Base-by-base conservation (phyloP, 345 rosid genomes). In the Cardamine chenopodiifolia region DNA sequence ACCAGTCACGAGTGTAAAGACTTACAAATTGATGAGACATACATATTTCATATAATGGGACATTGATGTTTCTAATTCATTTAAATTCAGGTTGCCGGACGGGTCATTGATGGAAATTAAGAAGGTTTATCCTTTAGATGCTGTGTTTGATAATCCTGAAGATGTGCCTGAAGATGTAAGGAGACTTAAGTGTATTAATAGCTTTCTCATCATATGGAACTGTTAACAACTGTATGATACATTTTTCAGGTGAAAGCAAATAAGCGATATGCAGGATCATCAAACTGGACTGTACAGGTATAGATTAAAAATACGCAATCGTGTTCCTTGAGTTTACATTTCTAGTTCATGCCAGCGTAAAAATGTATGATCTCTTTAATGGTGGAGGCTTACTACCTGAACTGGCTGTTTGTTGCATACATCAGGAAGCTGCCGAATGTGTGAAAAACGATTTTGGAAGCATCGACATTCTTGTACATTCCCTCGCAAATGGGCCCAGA, bases 401-500 rank as follows among this genome's bases (percentile, higher is more conserved):
- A 29, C 49, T 57, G 14, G 28, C 20, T 4, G 39, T n/a, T 73
- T 59, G 67, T 44, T 61, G 57, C 62, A 66, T 57, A 42, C 47
- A 71, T 76, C 84, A 95, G 99, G 97, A 92, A 87, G 96, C 79
- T 78, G 93, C 90, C 8, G 97, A 92, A 82, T 87, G 90, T 62
- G 96, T 95, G 48, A 92, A 82, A 58, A 82, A 85, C 60, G 98
- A 92, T 85, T 95, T 90, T 49, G 92, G 96, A 57, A 92, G 86
- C 80, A 85, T 92, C 29, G 99, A 95, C 82, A 90, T 95, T 73
- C 98, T 95, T 50, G 91, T 95, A 67, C 98, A 95, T 78, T 95
- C 98, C 39, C 92, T 95, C 64, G 99, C 98, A 29, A 92, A 95
- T 60, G 98, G 96, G 45, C 98, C 98, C 98, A 5, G 97, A 95